Evolutionary conservation across 768 basidiomycete genomes (phyloP), one percentile per base, ranked within the genome.

Genomic region (Mycena galopus): DNA sequence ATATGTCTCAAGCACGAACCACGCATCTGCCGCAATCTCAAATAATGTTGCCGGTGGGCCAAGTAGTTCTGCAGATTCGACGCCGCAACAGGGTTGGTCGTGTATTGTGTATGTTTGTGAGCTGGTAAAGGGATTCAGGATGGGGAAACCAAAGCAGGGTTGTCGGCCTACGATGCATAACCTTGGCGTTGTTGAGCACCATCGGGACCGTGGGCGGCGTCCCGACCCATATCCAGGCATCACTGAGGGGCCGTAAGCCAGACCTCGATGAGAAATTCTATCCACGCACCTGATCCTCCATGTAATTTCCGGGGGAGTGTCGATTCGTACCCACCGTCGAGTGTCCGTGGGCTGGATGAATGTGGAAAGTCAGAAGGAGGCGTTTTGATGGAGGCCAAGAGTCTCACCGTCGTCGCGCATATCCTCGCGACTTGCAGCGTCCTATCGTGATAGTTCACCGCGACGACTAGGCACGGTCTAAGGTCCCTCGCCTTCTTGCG

Each of bases 221-320:
- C 4, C 62, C 72, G 14, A 73, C 67, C 72, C 72, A 73, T 1
- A 73, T 51, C 71, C 71, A 73, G 6, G 71, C 71, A 17, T 68
- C 55, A 21, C 19, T 33, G 6, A 67, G 21, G 44, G n/a, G 21
- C 7, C 44, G 44, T 47, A 7, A 47, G 44, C 11, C 9, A 47
- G 44, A 47, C 5, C 7, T 8, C 17, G 7, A 4, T n/a, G 21
- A 8, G n/a, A 5, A n/a, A 11, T 47, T 8, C 44, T 47, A 1
- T 16, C 6, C 2, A n/a, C 72, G 12, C 60, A 47, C n/a, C 21
- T 35, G 3, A 72, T 47, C 47, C 51, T 30, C 71, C 71, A 73
- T 0, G 62, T 64, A 7, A 73, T 57, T 0, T 55, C 4, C 0
- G 71, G 71, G 0, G 62, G 16, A 16, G 39, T 63, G 29, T 73